phyloP scores from a whole-genome alignment of 768 basidiomycete species.

The Amanita muscaria region DNA sequence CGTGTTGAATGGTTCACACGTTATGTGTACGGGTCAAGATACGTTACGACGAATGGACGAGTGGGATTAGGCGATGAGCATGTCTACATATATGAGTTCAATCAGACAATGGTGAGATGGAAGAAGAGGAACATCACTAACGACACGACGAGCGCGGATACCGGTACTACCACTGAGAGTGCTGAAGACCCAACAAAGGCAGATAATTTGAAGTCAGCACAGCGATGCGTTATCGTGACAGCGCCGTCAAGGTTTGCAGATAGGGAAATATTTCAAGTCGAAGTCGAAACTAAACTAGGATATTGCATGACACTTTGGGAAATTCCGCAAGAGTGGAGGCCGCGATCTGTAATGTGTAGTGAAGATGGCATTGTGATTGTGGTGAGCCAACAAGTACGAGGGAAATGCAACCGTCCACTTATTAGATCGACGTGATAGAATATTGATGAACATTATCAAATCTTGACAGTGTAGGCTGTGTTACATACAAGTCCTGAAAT shows the following conservation, averaged over 20 bases:
- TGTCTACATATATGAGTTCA: constrained; percentile 44
- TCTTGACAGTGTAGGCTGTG: neutral
- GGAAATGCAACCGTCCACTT: neutral
- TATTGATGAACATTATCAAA: neutral
- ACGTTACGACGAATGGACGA: constrained; percentile 18
- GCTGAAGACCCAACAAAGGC: neutral
- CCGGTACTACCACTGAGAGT: constrained; percentile 1
- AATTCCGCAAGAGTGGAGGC: constrained; percentile 17
- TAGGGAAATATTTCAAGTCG: constrained; percentile 29
- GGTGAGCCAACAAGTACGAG: constrained; percentile 23
- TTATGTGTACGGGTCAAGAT: constrained; percentile 44
- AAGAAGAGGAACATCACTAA: constrained; percentile 9
- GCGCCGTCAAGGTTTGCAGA: constrained; percentile 15
- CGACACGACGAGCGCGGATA: no score
- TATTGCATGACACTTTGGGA: constrained; percentile 28
- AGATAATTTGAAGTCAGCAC: no score
- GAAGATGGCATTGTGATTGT: constrained; percentile 47
- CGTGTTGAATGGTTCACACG: constrained; percentile 45
- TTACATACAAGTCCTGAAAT: no score
- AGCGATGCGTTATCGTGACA: constrained; percentile 10
- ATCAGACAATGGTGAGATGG: constrained; percentile 31
- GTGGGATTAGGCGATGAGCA: constrained; percentile 7
- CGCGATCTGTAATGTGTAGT: constrained; percentile 36
- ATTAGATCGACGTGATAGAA: neutral
- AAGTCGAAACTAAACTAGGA: constrained; percentile 38